Percentiles rank a stretch among this genome's conserved stretches.
Conservation (phyloP, 306 rosid species). For the Vicia sativa region DNA sequence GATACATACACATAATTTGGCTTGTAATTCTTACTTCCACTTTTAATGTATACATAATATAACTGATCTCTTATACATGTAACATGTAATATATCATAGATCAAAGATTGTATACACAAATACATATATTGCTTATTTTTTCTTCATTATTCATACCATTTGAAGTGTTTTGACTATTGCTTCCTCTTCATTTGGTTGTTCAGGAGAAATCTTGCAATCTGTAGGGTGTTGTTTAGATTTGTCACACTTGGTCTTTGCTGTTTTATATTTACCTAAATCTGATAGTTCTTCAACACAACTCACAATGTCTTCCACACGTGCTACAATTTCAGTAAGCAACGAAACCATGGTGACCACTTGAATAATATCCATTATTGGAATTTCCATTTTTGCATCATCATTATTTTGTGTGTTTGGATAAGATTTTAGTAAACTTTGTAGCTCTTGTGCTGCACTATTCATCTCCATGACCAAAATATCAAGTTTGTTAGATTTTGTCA, state of each 20-base stretch:
- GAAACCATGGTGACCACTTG: slow-evolving; percentile 71
- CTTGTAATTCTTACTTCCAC: not conserved
- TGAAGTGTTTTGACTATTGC: not conserved
- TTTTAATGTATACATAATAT: slow-evolving; percentile 8
- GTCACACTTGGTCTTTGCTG: not conserved
- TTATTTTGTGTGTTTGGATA: slow-evolving; percentile 40
- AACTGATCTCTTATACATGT: slow-evolving; percentile 24
- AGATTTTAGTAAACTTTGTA: slow-evolving; percentile 52
- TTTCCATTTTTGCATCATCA: slow-evolving; percentile 3
- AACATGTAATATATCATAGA: slow-evolving; percentile 21
- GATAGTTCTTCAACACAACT: slow-evolving; percentile 59
- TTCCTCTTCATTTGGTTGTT: not conserved
- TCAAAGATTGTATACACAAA: slow-evolving; percentile 1
- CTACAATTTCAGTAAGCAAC: slow-evolving; percentile 56
- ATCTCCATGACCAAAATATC: slow-evolving; percentile 52
- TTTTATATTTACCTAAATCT: slow-evolving; percentile 42
- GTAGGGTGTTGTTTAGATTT: slow-evolving; percentile 4
- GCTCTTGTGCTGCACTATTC: slow-evolving; percentile 61
- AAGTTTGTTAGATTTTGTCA: slow-evolving; percentile 67
- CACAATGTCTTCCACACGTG: slow-evolving; percentile 67
- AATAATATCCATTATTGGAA: slow-evolving; percentile 56
- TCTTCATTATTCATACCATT: not conserved
- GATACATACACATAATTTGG: not conserved
- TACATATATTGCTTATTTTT: not conserved
- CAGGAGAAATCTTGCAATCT: not conserved